Evolutionary conservation across 352 stramenopile genomes (phyloP).

Genomic region (Salisapilia sapeloensis): DNA sequence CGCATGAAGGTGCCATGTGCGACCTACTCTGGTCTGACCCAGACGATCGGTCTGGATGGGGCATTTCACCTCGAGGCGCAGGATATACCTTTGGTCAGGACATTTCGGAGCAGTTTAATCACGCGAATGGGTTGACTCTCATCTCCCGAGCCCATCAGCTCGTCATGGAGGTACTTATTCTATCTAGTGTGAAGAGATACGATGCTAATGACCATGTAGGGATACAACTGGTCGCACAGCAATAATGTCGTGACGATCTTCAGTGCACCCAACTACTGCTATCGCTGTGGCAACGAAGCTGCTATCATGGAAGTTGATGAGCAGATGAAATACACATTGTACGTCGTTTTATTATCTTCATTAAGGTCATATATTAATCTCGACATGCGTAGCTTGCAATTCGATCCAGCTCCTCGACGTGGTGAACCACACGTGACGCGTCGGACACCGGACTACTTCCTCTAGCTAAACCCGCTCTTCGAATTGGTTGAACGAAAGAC

Average conservation of each 20-base stretch:
- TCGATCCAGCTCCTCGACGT: constrained; percentile 86
- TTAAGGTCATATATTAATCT: too few relatives aligned
- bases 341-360: constrained; percentile 10
- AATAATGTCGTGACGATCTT: constrained; percentile 98
- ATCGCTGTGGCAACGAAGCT: constrained; percentile 95
- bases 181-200: too few relatives aligned
- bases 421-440: constrained; percentile 88
- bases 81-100: constrained; percentile 89
- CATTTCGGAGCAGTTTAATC: constrained; percentile 87
- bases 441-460: constrained; percentile 90
- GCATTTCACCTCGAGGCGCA: constrained; percentile 86
- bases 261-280: constrained; percentile 98
- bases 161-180: constrained; percentile 83
- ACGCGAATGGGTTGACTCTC: constrained; percentile 86
- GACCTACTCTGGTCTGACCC: constrained; percentile 97
- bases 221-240: constrained; percentile 93
- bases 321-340: constrained; percentile 92
- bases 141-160: constrained; percentile 90
- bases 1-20: constrained; percentile 96
- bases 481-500: constrained; percentile 1
- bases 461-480: constrained; percentile 36
- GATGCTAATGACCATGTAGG: constrained; percentile 9
- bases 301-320: constrained; percentile 96
- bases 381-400: constrained; percentile 83
- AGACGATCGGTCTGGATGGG: constrained; percentile 89